A percentile compares a stretch with the other conserved stretches of the same genome.
Evolutionary conservation across 352 stramenopile species (phyloP).

Genomic region (Hyaloperonospora brassicae): DNA sequence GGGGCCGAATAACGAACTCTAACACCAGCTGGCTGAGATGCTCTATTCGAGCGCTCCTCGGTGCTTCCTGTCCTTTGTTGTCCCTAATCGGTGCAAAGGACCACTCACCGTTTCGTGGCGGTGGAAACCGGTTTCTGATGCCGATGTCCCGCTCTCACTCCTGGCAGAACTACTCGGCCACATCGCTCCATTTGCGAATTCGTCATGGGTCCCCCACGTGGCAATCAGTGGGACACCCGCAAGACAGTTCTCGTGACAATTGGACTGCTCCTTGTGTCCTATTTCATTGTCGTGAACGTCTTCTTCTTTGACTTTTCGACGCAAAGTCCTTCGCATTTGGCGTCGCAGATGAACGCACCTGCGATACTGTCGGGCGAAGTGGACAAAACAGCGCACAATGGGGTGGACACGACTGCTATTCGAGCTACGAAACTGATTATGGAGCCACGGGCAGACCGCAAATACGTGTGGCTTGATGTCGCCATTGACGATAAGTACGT

Average conservation of each 20-base stretch:
- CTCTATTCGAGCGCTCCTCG: too few relatives aligned
- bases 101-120: too few relatives aligned
- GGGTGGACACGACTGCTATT: slow-evolving; percentile 6
- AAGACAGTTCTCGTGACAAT: slow-evolving; percentile 50
- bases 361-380: too few relatives aligned
- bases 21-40: too few relatives aligned
- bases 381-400: slow-evolving; percentile 7
- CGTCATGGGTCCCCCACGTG: slow-evolving; percentile 16
- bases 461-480: slow-evolving; percentile 84
- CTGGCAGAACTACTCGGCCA: too few relatives aligned
- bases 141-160: too few relatives aligned
- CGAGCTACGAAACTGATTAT: slow-evolving; percentile 26
- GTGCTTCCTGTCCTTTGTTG: too few relatives aligned
- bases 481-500: slow-evolving; percentile 66
- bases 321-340: slow-evolving; percentile 5
- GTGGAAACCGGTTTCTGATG: too few relatives aligned
- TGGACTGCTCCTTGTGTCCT: slow-evolving; percentile 48
- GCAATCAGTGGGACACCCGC: slow-evolving; percentile 30
- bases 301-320: slow-evolving; percentile 48
- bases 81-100: too few relatives aligned
- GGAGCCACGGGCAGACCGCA: slow-evolving; percentile 51
- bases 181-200: not conserved
- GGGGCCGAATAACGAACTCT: too few relatives aligned
- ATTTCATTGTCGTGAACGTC: slow-evolving; percentile 61
- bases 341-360: slow-evolving; percentile 7